phyloP scores from a whole-genome alignment of 371 early-diverging fungal genomes.

The Nosema muscidifuracis region DNA sequence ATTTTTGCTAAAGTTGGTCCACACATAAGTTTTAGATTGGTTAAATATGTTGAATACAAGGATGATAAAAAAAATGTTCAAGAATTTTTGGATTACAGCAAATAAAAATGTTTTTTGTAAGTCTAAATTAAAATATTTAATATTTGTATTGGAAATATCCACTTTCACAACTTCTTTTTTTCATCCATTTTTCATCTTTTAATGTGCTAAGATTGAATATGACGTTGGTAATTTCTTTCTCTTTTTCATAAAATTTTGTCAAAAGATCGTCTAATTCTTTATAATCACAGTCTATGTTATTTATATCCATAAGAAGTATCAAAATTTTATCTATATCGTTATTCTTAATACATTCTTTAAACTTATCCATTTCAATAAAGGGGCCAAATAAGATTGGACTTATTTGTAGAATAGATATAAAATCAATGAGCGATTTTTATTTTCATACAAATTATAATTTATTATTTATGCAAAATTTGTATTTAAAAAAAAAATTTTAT shows the following conservation, averaged over 20 bases:
- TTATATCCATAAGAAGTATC: background rate
- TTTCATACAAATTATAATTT: too few species aligned
- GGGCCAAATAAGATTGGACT: too few species aligned
- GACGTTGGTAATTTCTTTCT: background rate
- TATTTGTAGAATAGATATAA: too few species aligned
- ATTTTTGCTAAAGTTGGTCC: constrained; percentile 91
- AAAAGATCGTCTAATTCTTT: background rate
- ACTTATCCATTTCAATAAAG: background rate
- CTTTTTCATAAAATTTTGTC: background rate
- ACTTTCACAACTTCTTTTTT: background rate
- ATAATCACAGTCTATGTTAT: background rate
- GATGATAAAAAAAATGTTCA: constrained; percentile 16
- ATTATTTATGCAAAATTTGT: too few species aligned
- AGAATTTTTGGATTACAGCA: background rate
- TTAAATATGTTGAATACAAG: constrained; percentile 35
- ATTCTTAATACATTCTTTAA: background rate
- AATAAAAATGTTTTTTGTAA: background rate
- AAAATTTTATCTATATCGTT: background rate
- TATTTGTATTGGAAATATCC: constrained; percentile 7
- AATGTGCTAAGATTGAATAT: background rate
- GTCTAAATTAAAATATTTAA: background rate
- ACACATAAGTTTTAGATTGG: constrained; percentile 80
- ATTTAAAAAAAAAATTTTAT: too few species aligned
- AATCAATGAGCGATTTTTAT: too few species aligned
- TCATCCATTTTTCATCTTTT: background rate